Conservation (phyloP, 306 rosid species). For the Alnus glutinosa region DNA sequence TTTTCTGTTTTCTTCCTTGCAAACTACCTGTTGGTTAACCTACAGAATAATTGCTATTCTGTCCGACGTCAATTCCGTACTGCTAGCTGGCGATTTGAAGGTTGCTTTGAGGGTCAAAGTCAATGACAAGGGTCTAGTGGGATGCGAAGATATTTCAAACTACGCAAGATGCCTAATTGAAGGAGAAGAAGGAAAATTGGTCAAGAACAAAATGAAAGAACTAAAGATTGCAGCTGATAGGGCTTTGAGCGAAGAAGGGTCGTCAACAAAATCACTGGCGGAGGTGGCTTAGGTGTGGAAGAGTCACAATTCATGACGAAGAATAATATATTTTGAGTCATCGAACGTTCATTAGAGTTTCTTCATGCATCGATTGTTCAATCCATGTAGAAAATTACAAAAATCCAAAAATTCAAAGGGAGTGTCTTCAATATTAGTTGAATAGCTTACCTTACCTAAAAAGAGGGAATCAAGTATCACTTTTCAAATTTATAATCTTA, state of each 20-base stretch:
- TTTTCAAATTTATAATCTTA: no score
- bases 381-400: no score
- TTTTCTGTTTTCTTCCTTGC: no score
- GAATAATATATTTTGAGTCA: no score
- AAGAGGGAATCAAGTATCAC: no score
- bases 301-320: background rate
- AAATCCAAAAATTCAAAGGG: no score
- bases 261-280: conserved; percentile 17
- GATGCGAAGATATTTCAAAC: background rate
- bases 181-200: conserved; percentile 25
- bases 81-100: conserved; percentile 18
- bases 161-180: conserved; percentile 22
- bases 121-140: conserved; percentile 25
- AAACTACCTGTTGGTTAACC: no score
- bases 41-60: no score
- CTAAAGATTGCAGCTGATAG: conserved; percentile 15
- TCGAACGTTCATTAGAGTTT: no score
- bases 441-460: no score
- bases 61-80: background rate
- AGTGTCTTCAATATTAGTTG: no score
- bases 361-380: no score
- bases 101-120: conserved; percentile 26
- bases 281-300: conserved; percentile 28
- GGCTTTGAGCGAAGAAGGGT: conserved; percentile 21
- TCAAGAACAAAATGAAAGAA: conserved; percentile 11